Evolutionary conservation across 2,329 filamentous ascomycete genomes (phyloP), one percentile per base, ranked within the genome.

Genomic region (Stemphylium vesicarium): DNA sequence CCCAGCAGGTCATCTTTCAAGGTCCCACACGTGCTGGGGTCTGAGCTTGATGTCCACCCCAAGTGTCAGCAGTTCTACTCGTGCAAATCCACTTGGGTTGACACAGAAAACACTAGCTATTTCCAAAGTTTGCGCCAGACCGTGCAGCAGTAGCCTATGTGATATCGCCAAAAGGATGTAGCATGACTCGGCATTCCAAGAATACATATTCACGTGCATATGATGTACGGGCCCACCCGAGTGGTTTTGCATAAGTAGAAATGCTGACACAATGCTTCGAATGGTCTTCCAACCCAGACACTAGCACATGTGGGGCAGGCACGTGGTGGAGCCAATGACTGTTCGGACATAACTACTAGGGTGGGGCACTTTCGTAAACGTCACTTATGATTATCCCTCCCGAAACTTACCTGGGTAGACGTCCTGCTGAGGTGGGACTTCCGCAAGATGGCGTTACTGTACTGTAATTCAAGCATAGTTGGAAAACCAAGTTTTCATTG

Each of bases 401-500:
- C 6, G 15, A 20, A 38, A 38, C 22, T 5, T 38, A 4, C 36
- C 36, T 38, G 18, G 15, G 22, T 22, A n/a, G 36, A 38, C 36
- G 15, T 10, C 15, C 16, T 38, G 36, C 4, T 38, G 3, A 16
- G n/a, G 3, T 37, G 18, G 12, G 32, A 12, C 32, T 35, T 13
- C 32, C n/a, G n/a, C 12, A 12, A 13, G 32, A 13, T 35, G 52
- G 60, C 56, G 50, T 59, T n/a, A n/a, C n/a, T n/a, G n/a, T n/a
- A n/a, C n/a, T n/a, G n/a, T n/a, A n/a, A n/a, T n/a, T n/a, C n/a
- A n/a, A n/a, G n/a, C n/a, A n/a, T n/a, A n/a, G n/a, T n/a, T n/a
- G n/a, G n/a, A n/a, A n/a, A n/a, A n/a, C n/a, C n/a, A n/a, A n/a
- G n/a, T n/a, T n/a, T n/a, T n/a, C n/a, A n/a, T n/a, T n/a, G n/a